Conservation (phyloP, 768 basidiomycete genomes). For the Boletus speciosus region DNA sequence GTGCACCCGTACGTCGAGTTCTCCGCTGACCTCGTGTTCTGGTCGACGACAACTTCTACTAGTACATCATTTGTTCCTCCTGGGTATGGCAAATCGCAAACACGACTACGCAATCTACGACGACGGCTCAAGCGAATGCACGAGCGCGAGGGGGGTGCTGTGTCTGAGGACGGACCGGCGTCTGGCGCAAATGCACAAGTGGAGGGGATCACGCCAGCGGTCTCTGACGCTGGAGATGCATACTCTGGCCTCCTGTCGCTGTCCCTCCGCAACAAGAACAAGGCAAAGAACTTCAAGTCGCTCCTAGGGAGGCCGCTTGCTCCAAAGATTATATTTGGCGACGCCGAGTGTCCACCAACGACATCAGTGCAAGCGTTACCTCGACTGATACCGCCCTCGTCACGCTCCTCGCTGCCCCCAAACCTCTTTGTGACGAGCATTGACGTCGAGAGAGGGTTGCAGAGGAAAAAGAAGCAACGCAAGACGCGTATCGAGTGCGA, state of each 20-base stretch:
- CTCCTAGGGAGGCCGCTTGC: conserved; percentile 41
- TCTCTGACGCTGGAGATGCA: conserved; percentile 4
- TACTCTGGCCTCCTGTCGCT: conserved; percentile 35
- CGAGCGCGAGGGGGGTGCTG: conserved; percentile 19
- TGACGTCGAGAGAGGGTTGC: conserved; percentile 54
- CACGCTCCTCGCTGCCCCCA: conserved; percentile 51
- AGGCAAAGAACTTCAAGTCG: conserved; percentile 63
- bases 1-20: conserved; percentile 4
- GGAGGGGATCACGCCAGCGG: background rate
- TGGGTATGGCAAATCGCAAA: conserved; percentile 55
- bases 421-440: conserved; percentile 71
- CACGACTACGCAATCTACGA: conserved; percentile 56
- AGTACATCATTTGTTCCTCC: conserved; percentile 43
- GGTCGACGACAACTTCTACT: background rate
- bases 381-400: conserved; percentile 61
- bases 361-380: conserved; percentile 8
- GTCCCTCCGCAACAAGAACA: conserved; percentile 70
- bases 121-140: conserved; percentile 45
- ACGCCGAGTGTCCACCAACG: too few species aligned
- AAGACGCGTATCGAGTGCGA: conserved; percentile 36
- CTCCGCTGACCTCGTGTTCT: background rate
- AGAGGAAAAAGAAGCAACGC: conserved; percentile 36
- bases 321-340: conserved; percentile 53
- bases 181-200: conserved; percentile 38
- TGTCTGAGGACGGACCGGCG: conserved; percentile 22